A percentile compares a stretch with the other conserved stretches of the same genome.
Evolutionary conservation across 2,329 filamentous ascomycete genomes (phyloP).

Genomic region (Trichoderma simmonsii): DNA sequence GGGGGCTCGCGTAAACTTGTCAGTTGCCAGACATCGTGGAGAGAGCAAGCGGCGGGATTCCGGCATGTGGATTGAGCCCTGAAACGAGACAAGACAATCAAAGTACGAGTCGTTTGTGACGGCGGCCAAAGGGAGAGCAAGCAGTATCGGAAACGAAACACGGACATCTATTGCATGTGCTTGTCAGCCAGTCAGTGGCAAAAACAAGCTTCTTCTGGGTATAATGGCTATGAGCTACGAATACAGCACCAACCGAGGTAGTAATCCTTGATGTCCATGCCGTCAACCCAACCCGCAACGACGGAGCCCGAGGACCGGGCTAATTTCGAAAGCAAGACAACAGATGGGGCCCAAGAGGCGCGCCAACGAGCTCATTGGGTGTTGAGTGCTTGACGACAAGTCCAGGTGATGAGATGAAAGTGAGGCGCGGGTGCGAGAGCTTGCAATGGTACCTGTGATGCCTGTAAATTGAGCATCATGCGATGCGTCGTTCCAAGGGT

Average conservation of each 20-base stretch:
- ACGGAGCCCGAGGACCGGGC: neutral
- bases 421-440: neutral
- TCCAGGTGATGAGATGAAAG: neutral
- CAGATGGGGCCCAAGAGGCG: neutral
- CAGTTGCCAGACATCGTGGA: neutral
- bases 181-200: neutral
- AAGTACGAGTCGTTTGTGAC: neutral
- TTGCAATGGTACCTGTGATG: neutral
- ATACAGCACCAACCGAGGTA: neutral
- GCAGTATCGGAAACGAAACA: neutral
- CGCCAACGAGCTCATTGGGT: neutral
- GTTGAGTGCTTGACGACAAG: neutral
- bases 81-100: neutral
- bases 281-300: neutral
- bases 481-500: neutral
- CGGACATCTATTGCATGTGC: neutral
- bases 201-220: neutral
- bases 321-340: neutral
- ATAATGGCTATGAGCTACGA: neutral
- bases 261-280: neutral
- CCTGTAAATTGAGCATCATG: neutral
- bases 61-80: neutral
- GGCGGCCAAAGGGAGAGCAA: neutral
- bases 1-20: slow-evolving; percentile 4
- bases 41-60: neutral